Evolutionary conservation across 2,329 filamentous ascomycete genomes (phyloP).

Genomic region (Dissoconium aciculare): DNA sequence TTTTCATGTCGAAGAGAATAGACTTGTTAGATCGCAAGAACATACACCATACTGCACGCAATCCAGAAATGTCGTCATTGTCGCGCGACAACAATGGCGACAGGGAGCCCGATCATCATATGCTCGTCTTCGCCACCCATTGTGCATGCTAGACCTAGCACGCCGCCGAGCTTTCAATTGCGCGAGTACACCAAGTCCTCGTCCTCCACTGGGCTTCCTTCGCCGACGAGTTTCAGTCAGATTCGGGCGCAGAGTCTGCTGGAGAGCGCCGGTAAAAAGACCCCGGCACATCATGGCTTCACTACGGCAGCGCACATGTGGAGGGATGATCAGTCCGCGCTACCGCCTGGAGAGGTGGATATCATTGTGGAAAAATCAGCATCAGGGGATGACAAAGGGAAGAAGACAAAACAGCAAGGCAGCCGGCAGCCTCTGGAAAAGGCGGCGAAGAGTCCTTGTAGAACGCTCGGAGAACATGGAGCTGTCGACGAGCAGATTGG

Average conservation of each 20-base stretch:
- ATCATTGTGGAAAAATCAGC: constrained; percentile 1
- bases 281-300: constrained; percentile 9
- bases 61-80: too few relatives aligned
- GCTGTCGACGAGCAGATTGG: background rate
- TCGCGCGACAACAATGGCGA: too few relatives aligned
- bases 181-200: constrained; percentile 3
- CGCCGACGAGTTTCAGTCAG: constrained; percentile 10
- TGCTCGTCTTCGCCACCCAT: constrained; percentile 12
- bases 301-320: constrained; percentile 7
- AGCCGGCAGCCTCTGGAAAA: background rate
- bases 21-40: too few relatives aligned
- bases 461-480: background rate
- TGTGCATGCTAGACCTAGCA: constrained; percentile 10
- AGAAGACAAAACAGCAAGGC: constrained; percentile 1
- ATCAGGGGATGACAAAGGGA: constrained; percentile 6
- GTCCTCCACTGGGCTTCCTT: constrained; percentile 11
- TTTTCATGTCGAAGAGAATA: too few relatives aligned
- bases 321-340: constrained; percentile 4
- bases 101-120: constrained; percentile 15
- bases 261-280: constrained; percentile 1
- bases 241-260: constrained; percentile 3
- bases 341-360: constrained; percentile 1
- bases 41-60: too few relatives aligned
- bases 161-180: constrained; percentile 8
- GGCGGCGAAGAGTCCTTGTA: background rate